Conservation (phyloP, 192 early-diverging fungal genomes). For the Lobosporangium transversale region DNA sequence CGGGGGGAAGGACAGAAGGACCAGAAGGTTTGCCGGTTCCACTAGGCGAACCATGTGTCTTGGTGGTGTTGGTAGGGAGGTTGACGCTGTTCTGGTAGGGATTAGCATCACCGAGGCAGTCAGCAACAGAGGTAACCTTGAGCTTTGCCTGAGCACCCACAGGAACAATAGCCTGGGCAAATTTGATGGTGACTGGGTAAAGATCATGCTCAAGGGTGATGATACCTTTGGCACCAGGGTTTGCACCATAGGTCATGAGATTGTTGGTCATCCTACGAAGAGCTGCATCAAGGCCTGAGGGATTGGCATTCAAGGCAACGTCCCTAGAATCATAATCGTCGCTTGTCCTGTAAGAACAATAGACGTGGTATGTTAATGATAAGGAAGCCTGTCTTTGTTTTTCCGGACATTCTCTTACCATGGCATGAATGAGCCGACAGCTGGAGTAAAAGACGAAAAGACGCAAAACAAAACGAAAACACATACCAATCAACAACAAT, state of each 20-base stretch:
- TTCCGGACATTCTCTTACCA: no score
- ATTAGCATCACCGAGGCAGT: constrained; percentile 34
- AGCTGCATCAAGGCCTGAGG: constrained; percentile 7
- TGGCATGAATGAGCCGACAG: no score
- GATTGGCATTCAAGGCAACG: constrained; percentile 40
- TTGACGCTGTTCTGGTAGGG: constrained; percentile 24
- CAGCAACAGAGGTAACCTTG: constrained; percentile 31
- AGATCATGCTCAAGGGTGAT: constrained; percentile 66
- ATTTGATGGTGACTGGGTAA: constrained; percentile 51
- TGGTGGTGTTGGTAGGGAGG: background rate
- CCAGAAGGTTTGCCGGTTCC: background rate
- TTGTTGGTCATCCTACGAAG: constrained; percentile 4
- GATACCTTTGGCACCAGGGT: constrained; percentile 50
- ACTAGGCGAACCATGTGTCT: background rate
- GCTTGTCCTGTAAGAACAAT: constrained; percentile 46
- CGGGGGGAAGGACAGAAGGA: background rate
- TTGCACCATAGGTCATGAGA: constrained; percentile 41
- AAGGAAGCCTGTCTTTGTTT: no score
- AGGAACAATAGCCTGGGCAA: constrained; percentile 53
- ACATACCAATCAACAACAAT: constrained; percentile 45
- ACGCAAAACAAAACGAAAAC: no score
- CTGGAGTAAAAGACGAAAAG: no score
- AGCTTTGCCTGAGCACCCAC: constrained; percentile 24
- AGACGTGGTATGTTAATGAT: no score
- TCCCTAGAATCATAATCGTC: constrained; percentile 60